phyloP scores from a whole-genome alignment of 495 filamentous ascomycete species.

The Podospora tetraspora region DNA sequence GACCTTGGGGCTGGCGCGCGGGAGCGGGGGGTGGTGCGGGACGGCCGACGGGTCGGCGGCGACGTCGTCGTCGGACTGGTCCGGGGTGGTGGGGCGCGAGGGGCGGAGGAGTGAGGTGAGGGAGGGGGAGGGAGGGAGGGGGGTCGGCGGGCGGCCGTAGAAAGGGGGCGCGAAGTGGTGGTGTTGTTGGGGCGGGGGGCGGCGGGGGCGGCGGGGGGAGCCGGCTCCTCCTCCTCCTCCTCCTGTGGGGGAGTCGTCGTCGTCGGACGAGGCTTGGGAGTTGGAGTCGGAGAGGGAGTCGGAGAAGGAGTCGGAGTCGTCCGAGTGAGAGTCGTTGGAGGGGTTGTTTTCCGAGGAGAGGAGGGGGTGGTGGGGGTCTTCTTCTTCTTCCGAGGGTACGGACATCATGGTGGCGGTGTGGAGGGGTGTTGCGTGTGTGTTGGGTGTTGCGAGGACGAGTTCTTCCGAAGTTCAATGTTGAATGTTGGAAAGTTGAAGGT shows the following conservation, averaged over 20 bases:
- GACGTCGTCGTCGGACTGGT: conserved; percentile 76
- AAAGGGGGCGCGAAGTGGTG: conserved; percentile 79
- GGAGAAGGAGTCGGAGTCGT: background rate
- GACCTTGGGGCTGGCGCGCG: conserved; percentile 83
- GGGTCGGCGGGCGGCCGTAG: conserved; percentile 82
- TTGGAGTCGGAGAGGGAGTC: background rate
- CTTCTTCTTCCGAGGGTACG: conserved; percentile 45
- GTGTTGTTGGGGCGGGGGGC: conserved; percentile 36
- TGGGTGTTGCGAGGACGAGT: background rate
- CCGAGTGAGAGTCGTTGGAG: conserved; percentile 14
- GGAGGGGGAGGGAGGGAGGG: conserved; percentile 87
- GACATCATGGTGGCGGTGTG: conserved; percentile 35
- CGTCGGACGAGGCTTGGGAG: conserved; percentile 9
- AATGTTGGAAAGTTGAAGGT: background rate
- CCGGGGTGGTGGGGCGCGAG: conserved; percentile 84
- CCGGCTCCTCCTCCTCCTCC: too few relatives aligned
- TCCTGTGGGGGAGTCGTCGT: conserved; percentile 3
- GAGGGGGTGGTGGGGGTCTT: conserved; percentile 24
- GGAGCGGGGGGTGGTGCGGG: conserved; percentile 57
- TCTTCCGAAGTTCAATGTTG: background rate
- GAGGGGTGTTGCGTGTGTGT: background rate
- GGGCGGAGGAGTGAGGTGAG: conserved; percentile 93
- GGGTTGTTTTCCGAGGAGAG: conserved; percentile 29
- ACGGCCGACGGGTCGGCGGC: background rate
- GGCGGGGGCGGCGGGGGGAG: conserved; percentile 18